Percentiles rank a stretch among this genome's conserved stretches.
Conservation (phyloP, 2,329 filamentous ascomycete species). For the Aspergillus neoniger region DNA sequence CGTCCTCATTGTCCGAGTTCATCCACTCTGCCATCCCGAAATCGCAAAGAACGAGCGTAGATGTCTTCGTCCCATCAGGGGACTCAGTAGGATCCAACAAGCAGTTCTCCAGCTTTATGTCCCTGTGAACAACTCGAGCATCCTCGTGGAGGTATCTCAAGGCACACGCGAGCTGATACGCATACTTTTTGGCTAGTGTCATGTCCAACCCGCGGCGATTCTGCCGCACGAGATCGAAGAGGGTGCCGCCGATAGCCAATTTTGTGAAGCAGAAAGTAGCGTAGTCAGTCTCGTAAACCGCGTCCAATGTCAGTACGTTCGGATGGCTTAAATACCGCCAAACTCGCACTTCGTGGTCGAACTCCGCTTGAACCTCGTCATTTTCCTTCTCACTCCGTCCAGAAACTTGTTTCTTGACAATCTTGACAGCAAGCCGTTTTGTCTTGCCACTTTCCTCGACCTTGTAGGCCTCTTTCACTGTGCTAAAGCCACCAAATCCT, state of each 20-base stretch:
- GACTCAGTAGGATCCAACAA: slow-evolving; percentile 59
- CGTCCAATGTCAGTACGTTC: slow-evolving; percentile 63
- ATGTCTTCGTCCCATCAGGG: slow-evolving; percentile 52
- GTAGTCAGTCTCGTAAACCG: slow-evolving; percentile 66
- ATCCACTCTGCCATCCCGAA: slow-evolving; percentile 72
- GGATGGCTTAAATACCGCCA: slow-evolving; percentile 67
- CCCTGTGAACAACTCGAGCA: slow-evolving; percentile 65
- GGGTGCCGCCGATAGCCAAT: slow-evolving; percentile 63
- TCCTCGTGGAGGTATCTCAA: slow-evolving; percentile 69
- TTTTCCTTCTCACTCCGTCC: slow-evolving; percentile 62
- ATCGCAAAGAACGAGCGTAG: slow-evolving; percentile 64
- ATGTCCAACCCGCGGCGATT: slow-evolving; percentile 56
- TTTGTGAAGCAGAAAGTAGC: slow-evolving; percentile 71
- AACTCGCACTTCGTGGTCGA: slow-evolving; percentile 68
- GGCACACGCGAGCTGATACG: slow-evolving; percentile 64
- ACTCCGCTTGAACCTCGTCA: slow-evolving; percentile 65
- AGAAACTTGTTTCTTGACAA: slow-evolving; percentile 62
- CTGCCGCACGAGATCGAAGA: slow-evolving; percentile 63
- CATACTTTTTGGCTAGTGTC: slow-evolving; percentile 59
- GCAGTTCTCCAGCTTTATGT: slow-evolving; percentile 71
- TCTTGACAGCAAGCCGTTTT: slow-evolving; percentile 63
- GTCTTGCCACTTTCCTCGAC: slow-evolving; percentile 58
- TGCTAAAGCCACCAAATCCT: slow-evolving; percentile 66
- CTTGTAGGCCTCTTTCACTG: slow-evolving; percentile 67
- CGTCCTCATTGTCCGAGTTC: slow-evolving; percentile 55